Evolutionary conservation across 108 stramenopile species (phyloP).

Genomic region (Cyclotella atomus): DNA sequence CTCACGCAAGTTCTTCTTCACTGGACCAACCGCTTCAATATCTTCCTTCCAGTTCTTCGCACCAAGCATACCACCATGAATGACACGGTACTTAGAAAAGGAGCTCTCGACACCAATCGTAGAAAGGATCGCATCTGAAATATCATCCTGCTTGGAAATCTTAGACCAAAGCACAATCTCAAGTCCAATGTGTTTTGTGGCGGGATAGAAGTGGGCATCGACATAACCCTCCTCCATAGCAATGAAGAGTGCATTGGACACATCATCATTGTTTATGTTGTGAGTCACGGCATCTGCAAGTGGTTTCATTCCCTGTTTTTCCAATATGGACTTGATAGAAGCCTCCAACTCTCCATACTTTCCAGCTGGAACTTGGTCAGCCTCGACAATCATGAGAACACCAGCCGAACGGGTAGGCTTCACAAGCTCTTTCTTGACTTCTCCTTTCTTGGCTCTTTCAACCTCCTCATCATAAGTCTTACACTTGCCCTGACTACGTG

Average conservation of each 20-base stretch:
- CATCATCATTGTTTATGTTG: constrained; percentile 28
- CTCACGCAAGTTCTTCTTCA: constrained; percentile 48
- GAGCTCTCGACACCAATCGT: constrained; percentile 22
- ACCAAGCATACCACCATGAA: constrained; percentile 86
- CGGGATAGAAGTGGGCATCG: constrained; percentile 52
- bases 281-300: constrained; percentile 37
- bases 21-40: constrained; percentile 72
- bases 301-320: constrained; percentile 25
- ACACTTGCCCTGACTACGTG: constrained; percentile 44
- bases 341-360: constrained; percentile 29
- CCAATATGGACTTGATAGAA: constrained; percentile 31
- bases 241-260: constrained; percentile 41
- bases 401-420: constrained; percentile 67
- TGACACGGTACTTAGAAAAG: constrained; percentile 64
- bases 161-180: constrained; percentile 54
- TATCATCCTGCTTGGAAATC: constrained; percentile 52
- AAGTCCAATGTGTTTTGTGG: constrained; percentile 55
- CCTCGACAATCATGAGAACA: constrained; percentile 76
- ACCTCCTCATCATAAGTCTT: constrained; percentile 45
- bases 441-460: constrained; percentile 26
- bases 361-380: constrained; percentile 50
- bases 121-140: constrained; percentile 37
- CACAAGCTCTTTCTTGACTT: constrained; percentile 29
- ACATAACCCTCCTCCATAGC: constrained; percentile 55
- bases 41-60: constrained; percentile 81